Base-by-base conservation (phyloP, 257 asterid genomes). In the Plantago ovata region DNA sequence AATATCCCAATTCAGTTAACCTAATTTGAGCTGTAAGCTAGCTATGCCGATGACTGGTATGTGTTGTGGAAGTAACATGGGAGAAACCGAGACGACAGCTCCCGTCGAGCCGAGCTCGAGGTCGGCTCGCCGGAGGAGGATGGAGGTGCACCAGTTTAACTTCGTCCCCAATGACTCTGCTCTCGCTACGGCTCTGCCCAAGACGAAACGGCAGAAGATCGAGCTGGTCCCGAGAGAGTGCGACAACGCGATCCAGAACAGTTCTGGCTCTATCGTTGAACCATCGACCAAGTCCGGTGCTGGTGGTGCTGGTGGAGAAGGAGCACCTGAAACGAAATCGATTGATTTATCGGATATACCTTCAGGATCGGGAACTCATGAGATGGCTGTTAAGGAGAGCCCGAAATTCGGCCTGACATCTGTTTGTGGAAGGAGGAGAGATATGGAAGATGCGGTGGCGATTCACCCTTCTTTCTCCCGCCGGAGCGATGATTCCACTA, bases 381-480 rank as follows among this genome's bases (percentile, higher is more conserved):
- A 57, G 10, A 38, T 42, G 0, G 70, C 3, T 9, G 33, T n/a
- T 9, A 2, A 60, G 18, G 80, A 80, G 28, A 40, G 7, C 3
- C 81, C 95, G 0, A 91, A 79, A 45, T 91, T 73, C 42, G 96
- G 98, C 0, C 51, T 38, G 62, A 81, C 94, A 0, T 87, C 96
- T 3, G 84, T 91, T 38, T 87, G 98, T 50, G 98, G 98, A 0
- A 71, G 96, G 65, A 70, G 98, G 36, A 69, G 94, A 24, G 98
- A 91, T 14, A 91, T 91, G 98, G 98, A 91, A 77, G 98, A 91
- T 58, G 85, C 96, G 0, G 86, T 91, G 0, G 86, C 95, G 0
- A 67, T 81, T 69, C 89, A 69, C 48, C 93, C 94, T 1, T 68
- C 67, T 0, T 77, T 92, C 10, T 48, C 76, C 49, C 53, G 55